Evolutionary conservation across 495 filamentous ascomycete species (phyloP).

Genomic region (Lasiosphaeria ovina): DNA sequence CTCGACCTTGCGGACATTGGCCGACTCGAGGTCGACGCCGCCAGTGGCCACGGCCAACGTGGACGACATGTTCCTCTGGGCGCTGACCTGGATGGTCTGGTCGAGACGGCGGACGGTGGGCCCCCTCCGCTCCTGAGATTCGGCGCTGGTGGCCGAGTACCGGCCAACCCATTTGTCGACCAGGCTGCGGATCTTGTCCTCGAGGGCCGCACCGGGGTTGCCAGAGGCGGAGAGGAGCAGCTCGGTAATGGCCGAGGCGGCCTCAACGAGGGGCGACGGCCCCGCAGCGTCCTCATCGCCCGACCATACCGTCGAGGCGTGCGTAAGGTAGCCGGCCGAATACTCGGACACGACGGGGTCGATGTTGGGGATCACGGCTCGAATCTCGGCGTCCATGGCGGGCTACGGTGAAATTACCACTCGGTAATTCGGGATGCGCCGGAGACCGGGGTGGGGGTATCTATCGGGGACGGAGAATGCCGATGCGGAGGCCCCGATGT

Average conservation of each 20-base stretch:
- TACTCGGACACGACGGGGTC: constrained; percentile 92
- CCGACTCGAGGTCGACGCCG: constrained; percentile 88
- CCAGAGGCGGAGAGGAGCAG: constrained; percentile 90
- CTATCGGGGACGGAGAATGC: neutral
- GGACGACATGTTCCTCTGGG: constrained; percentile 92
- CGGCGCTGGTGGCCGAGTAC: constrained; percentile 72
- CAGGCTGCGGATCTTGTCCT: constrained; percentile 72
- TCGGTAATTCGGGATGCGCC: constrained; percentile 12
- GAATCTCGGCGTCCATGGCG: constrained; percentile 88
- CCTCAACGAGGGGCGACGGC: constrained; percentile 76
- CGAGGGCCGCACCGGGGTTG: constrained; percentile 62
- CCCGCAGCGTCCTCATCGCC: constrained; percentile 68
- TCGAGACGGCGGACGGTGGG: constrained; percentile 82
- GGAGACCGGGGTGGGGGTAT: neutral
- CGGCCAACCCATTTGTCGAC: constrained; percentile 89
- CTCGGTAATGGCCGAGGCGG: constrained; percentile 76
- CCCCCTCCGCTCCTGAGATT: constrained; percentile 55
- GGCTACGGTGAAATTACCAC: constrained; percentile 17
- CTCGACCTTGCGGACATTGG: constrained; percentile 88
- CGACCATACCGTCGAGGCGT: constrained; percentile 81
- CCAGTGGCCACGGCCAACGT: constrained; percentile 84
- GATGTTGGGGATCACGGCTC: constrained; percentile 78
- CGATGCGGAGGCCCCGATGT: neutral
- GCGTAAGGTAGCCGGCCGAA: constrained; percentile 88
- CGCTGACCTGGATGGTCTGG: constrained; percentile 91